Evolutionary conservation across 371 early-diverging fungal genomes (phyloP), one percentile per base, ranked within the genome.

Genomic region (Basidiobolus heterosporus): DNA sequence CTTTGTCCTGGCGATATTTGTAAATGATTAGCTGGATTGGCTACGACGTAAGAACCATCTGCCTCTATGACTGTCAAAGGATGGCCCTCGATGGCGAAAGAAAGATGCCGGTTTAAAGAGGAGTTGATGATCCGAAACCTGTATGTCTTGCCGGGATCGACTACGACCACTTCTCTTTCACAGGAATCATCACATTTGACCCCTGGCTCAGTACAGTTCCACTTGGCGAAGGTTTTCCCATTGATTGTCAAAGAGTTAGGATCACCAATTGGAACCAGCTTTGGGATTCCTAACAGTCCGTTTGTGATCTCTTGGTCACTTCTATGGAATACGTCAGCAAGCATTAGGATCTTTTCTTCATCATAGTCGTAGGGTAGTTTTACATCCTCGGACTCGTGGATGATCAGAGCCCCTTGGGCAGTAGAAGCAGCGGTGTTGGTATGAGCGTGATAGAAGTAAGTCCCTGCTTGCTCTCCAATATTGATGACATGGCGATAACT

Each of bases 391-490:
- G 59, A 54, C 24, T 56, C 61, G n/a, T 64, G 56, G 16, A 64
- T 49, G 36, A 64, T 51, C 8, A 64, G 35, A 4, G 64, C 59
- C 0, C 50, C 50, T 3, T 18, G 36, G 19, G 47, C 47, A 13
- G 17, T 17, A 3, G 35, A 35, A 9, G 38, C 36, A 46, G 35
- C 36, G 13, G 37, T 4, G 2, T 35, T 19, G 38, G 47, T 46
- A 17, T 65, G 63, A 7, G 60, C 58, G 43, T 64, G 64, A 59
- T 59, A 67, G 63, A 63, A 65, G 45, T 57, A 65, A 15, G 67
- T 67, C 3, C 65, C 67, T 35, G 49, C 47, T 38, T 66, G 67
- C 6, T 57, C 46, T 14, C 51, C 37, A 1, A 56, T 48, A 0
- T 50, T 57, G 23, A 62, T 62, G 24, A 58, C 52, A 50, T 62